Evolutionary conservation across 805 yeast species (phyloP), one percentile per base, ranked within the genome.

Genomic region (Nakazawaea wyomingensis): DNA sequence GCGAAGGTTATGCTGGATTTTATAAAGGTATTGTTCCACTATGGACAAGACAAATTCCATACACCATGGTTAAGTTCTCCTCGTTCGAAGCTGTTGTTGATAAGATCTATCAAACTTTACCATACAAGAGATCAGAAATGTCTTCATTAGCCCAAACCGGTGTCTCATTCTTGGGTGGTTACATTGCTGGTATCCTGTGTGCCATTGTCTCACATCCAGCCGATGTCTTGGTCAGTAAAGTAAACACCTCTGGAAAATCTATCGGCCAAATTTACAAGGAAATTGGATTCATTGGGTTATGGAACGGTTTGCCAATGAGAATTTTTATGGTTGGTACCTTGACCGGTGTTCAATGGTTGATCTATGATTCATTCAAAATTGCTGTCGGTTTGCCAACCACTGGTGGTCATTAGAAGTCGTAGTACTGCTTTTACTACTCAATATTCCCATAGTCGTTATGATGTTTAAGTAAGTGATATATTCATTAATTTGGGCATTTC

Each of bases 21-120:
- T 91, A 90, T 70, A 84, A 85, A 58, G 98, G 98, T 42, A 66
- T 91, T 42, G 82, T 80, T 8, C 98, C 99, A 11, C 72, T 91
- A 51, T 93, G 98, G 98, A 78, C 81, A 46, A 83, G 98, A 70
- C 99, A 91, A 67, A 85, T 91, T 55, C 99, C 98, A n/a, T 91
- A 91, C 71, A 91, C 98, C 21, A 90, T 91, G 96, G 95, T 85
- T 49, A 91, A 93, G 68, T 93, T 91, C 64, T 91, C 97, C 7
- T 76, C 95, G 20, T 91, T 93, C 68, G 99, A 91, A 69, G 85
- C 80, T 60, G 85, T 90, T 41, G 97, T 91, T 26, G 88, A 82
- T 56, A 62, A 67, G 39, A 90, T 91, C 57, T 91, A 93, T 68
- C 54, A 69, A 22, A 73, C 70, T 46, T 71, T 91, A 53, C 89